These are phyloP conservation scores for Ogataea pignaliae DNA, from an alignment of 805 yeast species.

Conservation along the genomic window DNA sequence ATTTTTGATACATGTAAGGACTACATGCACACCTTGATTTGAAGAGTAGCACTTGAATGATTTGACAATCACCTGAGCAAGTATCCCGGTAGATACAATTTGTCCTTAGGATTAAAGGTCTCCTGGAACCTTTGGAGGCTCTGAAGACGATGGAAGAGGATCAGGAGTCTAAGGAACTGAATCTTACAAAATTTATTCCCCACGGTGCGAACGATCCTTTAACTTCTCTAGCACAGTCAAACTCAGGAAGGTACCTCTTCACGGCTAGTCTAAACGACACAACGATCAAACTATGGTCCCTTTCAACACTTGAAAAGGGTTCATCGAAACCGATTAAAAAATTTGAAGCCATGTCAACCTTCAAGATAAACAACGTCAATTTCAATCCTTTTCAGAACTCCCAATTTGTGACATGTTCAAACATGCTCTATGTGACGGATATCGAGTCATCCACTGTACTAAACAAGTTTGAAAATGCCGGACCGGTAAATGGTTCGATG, in stretches of 20 bases:
- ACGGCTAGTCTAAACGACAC: constrained; percentile 9
- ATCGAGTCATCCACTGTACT: constrained; percentile 1
- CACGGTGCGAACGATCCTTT: constrained; percentile 4
- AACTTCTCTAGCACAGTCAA: constrained; percentile 6
- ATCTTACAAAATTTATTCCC: not conserved
- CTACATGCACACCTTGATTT: too few species aligned
- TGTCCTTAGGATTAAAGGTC: too few species aligned
- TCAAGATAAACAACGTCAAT: not conserved
- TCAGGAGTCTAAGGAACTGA: too few species aligned
- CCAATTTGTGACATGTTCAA: constrained; percentile 13
- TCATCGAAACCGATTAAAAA: not conserved
- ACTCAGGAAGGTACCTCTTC: constrained; percentile 6
- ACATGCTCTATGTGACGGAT: constrained; percentile 15
- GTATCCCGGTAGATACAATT: too few species aligned
- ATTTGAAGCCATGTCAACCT: constrained; percentile 9
- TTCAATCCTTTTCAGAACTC: constrained; percentile 3
- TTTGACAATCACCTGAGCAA: too few species aligned
- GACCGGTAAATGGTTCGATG: not conserved
- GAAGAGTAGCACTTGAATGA: too few species aligned
- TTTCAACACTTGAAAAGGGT: not conserved
- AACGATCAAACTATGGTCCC: constrained; percentile 5
- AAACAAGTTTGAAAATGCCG: not conserved
- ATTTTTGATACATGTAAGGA: too few species aligned
- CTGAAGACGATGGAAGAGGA: too few species aligned
- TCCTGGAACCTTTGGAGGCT: too few species aligned